phyloP scores from a whole-genome alignment of 495 filamentous ascomycete species.

The Hypoxylon crocopeplum region DNA sequence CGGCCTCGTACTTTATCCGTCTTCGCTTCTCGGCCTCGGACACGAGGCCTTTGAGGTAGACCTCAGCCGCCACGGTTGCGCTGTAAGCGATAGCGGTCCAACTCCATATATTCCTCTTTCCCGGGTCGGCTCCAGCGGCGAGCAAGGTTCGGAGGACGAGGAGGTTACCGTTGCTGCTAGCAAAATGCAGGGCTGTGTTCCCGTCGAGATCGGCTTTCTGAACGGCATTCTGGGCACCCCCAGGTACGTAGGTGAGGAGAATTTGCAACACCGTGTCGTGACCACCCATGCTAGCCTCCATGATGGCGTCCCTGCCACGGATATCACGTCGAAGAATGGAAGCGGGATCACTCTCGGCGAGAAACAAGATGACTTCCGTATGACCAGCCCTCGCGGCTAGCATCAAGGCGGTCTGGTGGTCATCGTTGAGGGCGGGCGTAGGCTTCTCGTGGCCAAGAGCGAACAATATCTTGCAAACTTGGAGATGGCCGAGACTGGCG shows the following conservation, averaged over 20 bases:
- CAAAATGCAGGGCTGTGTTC: conserved; percentile 80
- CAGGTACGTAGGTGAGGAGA: conserved; percentile 61
- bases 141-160: conserved; percentile 76
- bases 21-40: conserved; percentile 59
- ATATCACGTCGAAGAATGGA: conserved; percentile 61
- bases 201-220: conserved; percentile 65
- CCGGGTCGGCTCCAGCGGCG: conserved; percentile 68
- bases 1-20: conserved; percentile 33
- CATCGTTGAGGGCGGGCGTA: conserved; percentile 70
- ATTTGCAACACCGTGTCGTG: conserved; percentile 66
- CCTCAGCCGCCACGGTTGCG: conserved; percentile 75
- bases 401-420: conserved; percentile 75
- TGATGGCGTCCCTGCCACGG: conserved; percentile 63
- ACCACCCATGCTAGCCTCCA: conserved; percentile 61
- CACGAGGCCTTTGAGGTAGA: conserved; percentile 72
- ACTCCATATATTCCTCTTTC: conserved; percentile 69
- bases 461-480: conserved; percentile 64
- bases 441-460: conserved; percentile 62
- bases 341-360: conserved; percentile 51
- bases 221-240: conserved; percentile 54
- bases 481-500: conserved; percentile 67
- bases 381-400: conserved; percentile 64
- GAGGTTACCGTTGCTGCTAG: conserved; percentile 70
- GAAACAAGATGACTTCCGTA: conserved; percentile 65
- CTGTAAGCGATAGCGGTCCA: conserved; percentile 79